phyloP scores from a whole-genome alignment of 2,329 filamentous ascomycete genomes.

The Verticillium albo-atrum region DNA sequence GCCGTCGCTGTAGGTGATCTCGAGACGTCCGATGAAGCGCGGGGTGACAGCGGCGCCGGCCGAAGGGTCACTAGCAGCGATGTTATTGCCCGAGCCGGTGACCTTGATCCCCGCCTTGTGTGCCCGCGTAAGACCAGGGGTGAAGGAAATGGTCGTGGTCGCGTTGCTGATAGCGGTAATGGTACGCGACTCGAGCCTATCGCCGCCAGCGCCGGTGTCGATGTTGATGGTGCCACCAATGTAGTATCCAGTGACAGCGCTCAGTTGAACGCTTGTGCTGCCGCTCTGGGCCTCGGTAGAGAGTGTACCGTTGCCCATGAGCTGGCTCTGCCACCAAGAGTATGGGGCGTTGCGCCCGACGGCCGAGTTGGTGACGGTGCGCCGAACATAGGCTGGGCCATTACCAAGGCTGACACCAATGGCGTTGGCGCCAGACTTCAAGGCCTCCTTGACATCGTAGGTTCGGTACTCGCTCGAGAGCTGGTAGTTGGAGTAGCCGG shows the following conservation, averaged over 20 bases:
- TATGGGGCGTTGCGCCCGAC: constrained; percentile 5
- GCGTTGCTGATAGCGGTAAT: not conserved
- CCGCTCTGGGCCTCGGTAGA: not conserved
- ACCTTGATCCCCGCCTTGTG: not conserved
- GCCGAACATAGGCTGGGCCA: constrained; percentile 5
- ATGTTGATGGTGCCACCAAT: constrained; percentile 5
- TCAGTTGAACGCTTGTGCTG: not conserved
- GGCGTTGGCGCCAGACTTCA: not conserved
- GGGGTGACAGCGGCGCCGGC: constrained; percentile 6
- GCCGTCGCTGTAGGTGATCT: constrained; percentile 3
- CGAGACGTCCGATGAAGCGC: constrained; percentile 6
- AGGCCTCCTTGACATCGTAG: constrained; percentile 1
- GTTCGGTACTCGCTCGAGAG: constrained; percentile 7
- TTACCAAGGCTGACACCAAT: constrained; percentile 5
- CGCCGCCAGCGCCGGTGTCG: constrained; percentile 3
- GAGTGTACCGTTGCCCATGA: constrained; percentile 4
- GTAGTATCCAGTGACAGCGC: not conserved
- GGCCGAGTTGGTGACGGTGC: constrained; percentile 2
- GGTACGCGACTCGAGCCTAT: constrained; percentile 3
- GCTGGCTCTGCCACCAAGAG: constrained; percentile 7
- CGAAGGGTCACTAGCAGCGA: constrained; percentile 5
- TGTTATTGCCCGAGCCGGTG: constrained; percentile 7
- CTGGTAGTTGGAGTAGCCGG: constrained; percentile 8
- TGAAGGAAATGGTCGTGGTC: not conserved
- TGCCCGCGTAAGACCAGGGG: not conserved